phyloP scores from a whole-genome alignment of 78 protist genomes.

The Polysphondylium violaceum region DNA sequence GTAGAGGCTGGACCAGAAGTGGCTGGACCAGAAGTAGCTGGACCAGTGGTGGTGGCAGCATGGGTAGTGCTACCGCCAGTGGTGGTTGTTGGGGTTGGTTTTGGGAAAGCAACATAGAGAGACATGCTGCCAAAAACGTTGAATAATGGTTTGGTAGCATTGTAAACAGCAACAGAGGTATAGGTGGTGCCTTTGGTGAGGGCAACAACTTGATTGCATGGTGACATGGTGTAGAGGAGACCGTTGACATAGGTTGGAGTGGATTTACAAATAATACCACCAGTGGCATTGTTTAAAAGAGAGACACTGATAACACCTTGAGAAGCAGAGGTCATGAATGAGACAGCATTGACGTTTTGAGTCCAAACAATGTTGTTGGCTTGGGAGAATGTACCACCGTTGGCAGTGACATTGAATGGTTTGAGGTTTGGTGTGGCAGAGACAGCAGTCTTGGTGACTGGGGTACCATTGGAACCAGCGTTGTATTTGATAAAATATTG shows the following conservation, averaged over 20 bases:
- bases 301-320: slow-evolving; percentile 31
- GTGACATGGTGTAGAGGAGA: slow-evolving; percentile 24
- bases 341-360: slow-evolving; percentile 17
- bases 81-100: background rate
- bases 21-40: background rate
- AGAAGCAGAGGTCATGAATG: slow-evolving; percentile 38
- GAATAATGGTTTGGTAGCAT: slow-evolving; percentile 17
- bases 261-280: slow-evolving; percentile 37
- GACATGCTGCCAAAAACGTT: slow-evolving; percentile 38
- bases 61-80: background rate
- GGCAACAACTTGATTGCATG: slow-evolving; percentile 5
- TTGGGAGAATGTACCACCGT: background rate
- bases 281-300: slow-evolving; percentile 52
- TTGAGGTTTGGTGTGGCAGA: slow-evolving; percentile 24
- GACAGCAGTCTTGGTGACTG: slow-evolving; percentile 22
- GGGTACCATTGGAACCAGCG: slow-evolving; percentile 9
- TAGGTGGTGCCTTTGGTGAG: slow-evolving; percentile 43
- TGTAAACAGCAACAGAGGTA: slow-evolving; percentile 24
- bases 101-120: slow-evolving; percentile 22
- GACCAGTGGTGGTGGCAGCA: background rate
- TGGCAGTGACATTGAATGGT: slow-evolving; percentile 40
- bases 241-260: slow-evolving; percentile 9
- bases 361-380: slow-evolving; percentile 33
- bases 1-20: slow-evolving; percentile 14
- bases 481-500: slow-evolving; percentile 26